A percentile compares a stretch with the other conserved stretches of the same genome.
Evolutionary conservation across 2,329 filamentous ascomycete genomes (phyloP).

Genomic region (Biscogniauxia mediterranea): DNA sequence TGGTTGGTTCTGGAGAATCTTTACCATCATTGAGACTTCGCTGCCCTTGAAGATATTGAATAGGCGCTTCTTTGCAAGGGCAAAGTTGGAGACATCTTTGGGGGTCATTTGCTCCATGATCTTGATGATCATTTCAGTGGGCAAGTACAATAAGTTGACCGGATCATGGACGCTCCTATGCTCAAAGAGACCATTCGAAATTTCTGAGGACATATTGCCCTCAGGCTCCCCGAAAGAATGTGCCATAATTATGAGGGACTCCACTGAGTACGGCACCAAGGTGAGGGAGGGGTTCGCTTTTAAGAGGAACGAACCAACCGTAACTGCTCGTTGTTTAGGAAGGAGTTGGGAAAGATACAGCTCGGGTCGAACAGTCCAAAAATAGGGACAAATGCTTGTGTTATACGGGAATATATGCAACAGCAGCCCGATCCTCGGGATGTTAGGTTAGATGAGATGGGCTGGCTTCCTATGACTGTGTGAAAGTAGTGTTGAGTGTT

Average conservation of each 20-base stretch:
- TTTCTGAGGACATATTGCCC: not conserved
- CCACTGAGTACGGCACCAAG: not conserved
- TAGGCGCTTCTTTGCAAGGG: conserved; percentile 38
- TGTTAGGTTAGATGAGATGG: not conserved
- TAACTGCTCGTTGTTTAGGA: not conserved
- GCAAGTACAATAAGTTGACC: conserved; percentile 32
- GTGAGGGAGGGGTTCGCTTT: not conserved
- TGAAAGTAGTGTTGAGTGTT: not conserved
- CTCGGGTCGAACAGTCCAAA: not conserved
- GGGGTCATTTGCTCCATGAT: conserved; percentile 47
- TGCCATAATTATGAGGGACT: not conserved
- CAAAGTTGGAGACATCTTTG: conserved; percentile 39
- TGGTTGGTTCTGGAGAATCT: conserved; percentile 41
- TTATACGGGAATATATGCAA: not conserved
- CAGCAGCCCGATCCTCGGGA: not conserved
- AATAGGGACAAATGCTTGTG: not conserved
- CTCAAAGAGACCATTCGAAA: not conserved
- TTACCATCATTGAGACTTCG: conserved; percentile 42
- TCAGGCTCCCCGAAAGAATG: not conserved
- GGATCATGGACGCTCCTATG: not conserved
- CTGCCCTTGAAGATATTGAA: conserved; percentile 40
- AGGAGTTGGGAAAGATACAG: not conserved
- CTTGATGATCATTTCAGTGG: conserved; percentile 48
- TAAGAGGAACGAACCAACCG: not conserved
- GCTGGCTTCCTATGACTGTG: not conserved